Evolutionary conservation across 2,329 filamentous ascomycete genomes (phyloP).

Genomic region (Cyphellophora europaea): DNA sequence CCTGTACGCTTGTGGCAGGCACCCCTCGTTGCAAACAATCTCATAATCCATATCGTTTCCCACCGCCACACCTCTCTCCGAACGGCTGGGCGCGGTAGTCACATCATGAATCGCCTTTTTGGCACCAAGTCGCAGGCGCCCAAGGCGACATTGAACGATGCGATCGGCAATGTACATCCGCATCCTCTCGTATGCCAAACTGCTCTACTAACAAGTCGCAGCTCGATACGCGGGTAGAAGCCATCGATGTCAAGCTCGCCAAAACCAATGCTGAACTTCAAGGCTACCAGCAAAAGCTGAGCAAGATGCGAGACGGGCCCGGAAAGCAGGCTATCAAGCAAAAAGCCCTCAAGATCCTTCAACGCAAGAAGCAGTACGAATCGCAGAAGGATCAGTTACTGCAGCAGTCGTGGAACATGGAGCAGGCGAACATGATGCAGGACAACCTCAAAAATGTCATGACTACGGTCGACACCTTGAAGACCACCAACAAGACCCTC

Average conservation of each 20-base stretch:
- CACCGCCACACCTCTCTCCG: too few species aligned
- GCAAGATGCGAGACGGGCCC: conserved; percentile 90
- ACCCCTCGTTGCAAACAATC: too few species aligned
- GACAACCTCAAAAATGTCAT: conserved; percentile 98
- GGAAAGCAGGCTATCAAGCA: conserved; percentile 88
- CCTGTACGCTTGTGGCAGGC: too few species aligned
- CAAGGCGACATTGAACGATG: conserved; percentile 77
- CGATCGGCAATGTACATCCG: conserved; percentile 63
- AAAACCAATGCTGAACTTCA: conserved; percentile 83
- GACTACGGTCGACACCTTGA: conserved; percentile 96
- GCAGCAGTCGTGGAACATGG: conserved; percentile 97
- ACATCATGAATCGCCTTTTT: conserved; percentile 88
- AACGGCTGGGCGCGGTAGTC: too few species aligned
- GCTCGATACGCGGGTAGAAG: conserved; percentile 73
- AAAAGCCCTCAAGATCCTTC: conserved; percentile 87
- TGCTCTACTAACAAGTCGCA: conserved; percentile 24
- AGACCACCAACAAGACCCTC: conserved; percentile 88
- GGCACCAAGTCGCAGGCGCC: conserved; percentile 77
- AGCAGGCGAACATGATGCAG: conserved; percentile 96
- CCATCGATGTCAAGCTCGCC: conserved; percentile 88
- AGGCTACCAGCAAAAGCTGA: conserved; percentile 76
- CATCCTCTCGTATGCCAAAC: conserved; percentile 3
- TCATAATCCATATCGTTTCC: too few species aligned
- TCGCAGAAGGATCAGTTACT: conserved; percentile 87
- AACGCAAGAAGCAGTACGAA: conserved; percentile 91